Conservation (phyloP, 495 filamentous ascomycete genomes). For the Glutinoglossum americanum region DNA sequence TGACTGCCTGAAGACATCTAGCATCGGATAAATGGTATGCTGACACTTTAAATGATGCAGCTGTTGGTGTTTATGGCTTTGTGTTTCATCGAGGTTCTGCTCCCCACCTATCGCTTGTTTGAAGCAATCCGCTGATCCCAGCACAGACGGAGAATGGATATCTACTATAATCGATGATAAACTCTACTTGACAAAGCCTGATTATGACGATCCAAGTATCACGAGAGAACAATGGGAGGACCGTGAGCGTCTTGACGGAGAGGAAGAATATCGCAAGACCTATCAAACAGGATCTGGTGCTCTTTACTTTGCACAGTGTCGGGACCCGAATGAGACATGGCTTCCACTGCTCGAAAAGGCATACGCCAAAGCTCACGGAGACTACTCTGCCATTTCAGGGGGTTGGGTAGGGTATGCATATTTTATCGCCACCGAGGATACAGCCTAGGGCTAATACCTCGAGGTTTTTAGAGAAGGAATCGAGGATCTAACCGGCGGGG, state of each 20-base stretch:
- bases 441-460: not conserved
- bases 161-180: slow-evolving; percentile 77
- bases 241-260: slow-evolving; percentile 43
- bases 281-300: slow-evolving; percentile 61
- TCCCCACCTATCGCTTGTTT: not conserved
- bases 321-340: slow-evolving; percentile 81
- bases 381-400: slow-evolving; percentile 64
- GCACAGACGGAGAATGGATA: slow-evolving; percentile 70
- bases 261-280: slow-evolving; percentile 54
- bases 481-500: slow-evolving; percentile 83
- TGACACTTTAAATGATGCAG: not conserved
- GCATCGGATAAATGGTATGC: not conserved
- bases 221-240: slow-evolving; percentile 53
- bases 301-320: slow-evolving; percentile 72
- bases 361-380: slow-evolving; percentile 87
- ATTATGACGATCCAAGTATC: slow-evolving; percentile 52
- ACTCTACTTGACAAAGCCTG: slow-evolving; percentile 59
- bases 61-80: slow-evolving; percentile 79
- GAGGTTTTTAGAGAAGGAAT: slow-evolving; percentile 44
- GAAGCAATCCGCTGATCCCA: not conserved
- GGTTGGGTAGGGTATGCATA: slow-evolving; percentile 45
- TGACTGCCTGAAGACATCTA: not conserved
- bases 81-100: slow-evolving; percentile 60
- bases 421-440: not conserved
- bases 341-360: slow-evolving; percentile 86